Evolutionary conservation across 1,284 basidiomycete genomes (phyloP), one percentile per base, ranked within the genome.

Genomic region (Sanghuangporus weigelae): DNA sequence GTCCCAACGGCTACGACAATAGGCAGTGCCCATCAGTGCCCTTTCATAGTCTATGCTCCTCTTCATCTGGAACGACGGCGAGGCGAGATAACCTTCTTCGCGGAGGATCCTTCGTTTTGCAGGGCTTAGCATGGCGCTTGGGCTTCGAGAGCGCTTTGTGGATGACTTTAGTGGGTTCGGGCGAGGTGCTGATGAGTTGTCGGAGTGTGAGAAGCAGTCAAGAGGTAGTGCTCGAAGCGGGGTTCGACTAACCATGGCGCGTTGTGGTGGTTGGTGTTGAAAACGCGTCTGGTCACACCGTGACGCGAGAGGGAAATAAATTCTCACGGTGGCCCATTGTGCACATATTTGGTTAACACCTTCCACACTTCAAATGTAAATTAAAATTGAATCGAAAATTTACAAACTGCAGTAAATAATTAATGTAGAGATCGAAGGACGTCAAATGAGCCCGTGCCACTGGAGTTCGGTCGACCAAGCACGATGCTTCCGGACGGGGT

Each of bases 401-500:
- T 11, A 16, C 3, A 36, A n/a, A 23, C 10, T 2, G 16, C 6
- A 16, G 31, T 35, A 38, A 54, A n/a, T 5, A 38, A 38, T 44
- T n/a, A 19, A 23, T 23, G 71, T 36, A 84, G 73, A 40, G 81
- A 79, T 80, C 87, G 84, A 63, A 90, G 82, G 50, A 93, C 81
- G 73, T 93, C 94, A 71, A 98, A 98, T 23, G 87, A 86, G 11
- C 95, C 95, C 38, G 95, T 98, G 7, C 95, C 95, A 44, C 87
- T 92, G 62, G 80, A 77, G 70, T 85, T 92, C 7, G 93, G 92
- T 69, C 89, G 83, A 58, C 95, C 95, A 68, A 98, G 75, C 38
- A 98, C 96, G 73, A 99, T 92, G 74, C 90, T 95, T 3, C 93
- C 90, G 8, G 92, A 93, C 0, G 96, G 96, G 26, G 89, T 90